Base-by-base conservation (phyloP, 352 stramenopile species). In the Phytophthora crassamura region DNA sequence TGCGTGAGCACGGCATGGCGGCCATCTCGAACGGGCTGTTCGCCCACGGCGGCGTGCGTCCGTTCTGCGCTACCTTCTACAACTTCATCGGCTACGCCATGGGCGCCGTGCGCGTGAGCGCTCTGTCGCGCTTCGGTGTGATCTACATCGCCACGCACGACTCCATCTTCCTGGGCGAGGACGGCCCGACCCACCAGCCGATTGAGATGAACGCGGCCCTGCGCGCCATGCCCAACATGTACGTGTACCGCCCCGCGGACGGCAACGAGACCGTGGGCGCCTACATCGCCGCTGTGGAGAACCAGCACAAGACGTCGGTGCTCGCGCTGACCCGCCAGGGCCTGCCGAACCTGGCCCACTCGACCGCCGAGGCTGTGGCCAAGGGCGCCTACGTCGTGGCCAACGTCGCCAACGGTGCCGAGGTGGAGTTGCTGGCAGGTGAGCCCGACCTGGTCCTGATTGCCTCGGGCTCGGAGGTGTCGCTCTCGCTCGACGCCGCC, bases 111-210 rank as follows among this genome's bases (percentile, higher is more conserved):
- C 93, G 98, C 64, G 74, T 99, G 36, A 96, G 89, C 53, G 97
- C 97, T 36, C 82, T 99, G 40, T 98, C 88, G n/a, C 88, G 84
- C 25, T 96, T 99, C 62, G 94, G 95, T 61, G 87, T 99, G 35
- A 86, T 99, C 50, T 99, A 99, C 83, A 85, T 99, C 34, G 98
- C 98, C 67, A 99, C 98, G 25, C 98, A 99, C 86, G 98, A 99
- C 86, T 98, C 88, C n/a, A 99, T 99, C 83, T 98, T 98, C 61
- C 78, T 99, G 28, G 98, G 98, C 48, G 98, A 99, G 79, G 98
- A 99, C 79, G 98, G 98, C 60, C 98, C 98, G 47, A 99, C 98
- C 59, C 98, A 99, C 83, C 98, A 99, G 86, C 98, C 98, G 30
- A 97, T 99, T 55, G 98, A 99, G 84, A 99, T 98, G 78, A 93